Evolutionary conservation across 208 protist species (phyloP), one percentile per base, ranked within the genome.

Genomic region (Acanthamoeba royreba): DNA sequence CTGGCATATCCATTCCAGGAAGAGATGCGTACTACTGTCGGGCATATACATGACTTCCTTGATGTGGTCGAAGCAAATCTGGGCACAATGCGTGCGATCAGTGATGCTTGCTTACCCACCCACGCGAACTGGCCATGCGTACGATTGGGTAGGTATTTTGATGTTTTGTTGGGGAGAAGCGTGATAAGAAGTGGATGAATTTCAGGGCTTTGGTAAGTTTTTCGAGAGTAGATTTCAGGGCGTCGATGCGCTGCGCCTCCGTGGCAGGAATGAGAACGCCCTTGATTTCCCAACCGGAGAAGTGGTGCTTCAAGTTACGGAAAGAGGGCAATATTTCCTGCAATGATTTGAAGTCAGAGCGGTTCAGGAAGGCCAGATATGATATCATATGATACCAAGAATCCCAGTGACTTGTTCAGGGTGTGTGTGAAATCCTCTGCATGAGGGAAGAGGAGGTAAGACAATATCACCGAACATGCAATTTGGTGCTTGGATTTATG

Each of bases 221-320:
- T 2, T 83, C 72, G 42, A 83, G 72, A n/a, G 72, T 83, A 25
- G 72, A 83, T 15, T 83, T 83, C 42, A 83, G 72, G 38, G 72
- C 72, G 42, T 83, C 72, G 42, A 83, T 83, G 15, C 72, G 2
- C 72, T 83, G 72, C 42, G 72, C 72, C 43, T 83, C 72, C 1
- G 72, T 83, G 72, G 72, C 72, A 0, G 72, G 72, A 31, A 83
- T 83, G 28, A 83, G 42, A 1, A 83, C 72, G 72, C 72, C 72
- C 72, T 83, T 83, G 72, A 83, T 83, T 31, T 83, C 72, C 72
- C 72, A 83, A 0, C 72, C 72, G 7, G 72, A 83, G 42, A 83
- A 83, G 72, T 83, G 72, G 72, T 83, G 72, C 72, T 83, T 83
- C 42, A 83, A 43, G 72, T 43, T 83, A 53, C 52, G 72, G 43